Conservation (phyloP, 2,329 filamentous ascomycete species). For the Epichloe coenophiala region DNA sequence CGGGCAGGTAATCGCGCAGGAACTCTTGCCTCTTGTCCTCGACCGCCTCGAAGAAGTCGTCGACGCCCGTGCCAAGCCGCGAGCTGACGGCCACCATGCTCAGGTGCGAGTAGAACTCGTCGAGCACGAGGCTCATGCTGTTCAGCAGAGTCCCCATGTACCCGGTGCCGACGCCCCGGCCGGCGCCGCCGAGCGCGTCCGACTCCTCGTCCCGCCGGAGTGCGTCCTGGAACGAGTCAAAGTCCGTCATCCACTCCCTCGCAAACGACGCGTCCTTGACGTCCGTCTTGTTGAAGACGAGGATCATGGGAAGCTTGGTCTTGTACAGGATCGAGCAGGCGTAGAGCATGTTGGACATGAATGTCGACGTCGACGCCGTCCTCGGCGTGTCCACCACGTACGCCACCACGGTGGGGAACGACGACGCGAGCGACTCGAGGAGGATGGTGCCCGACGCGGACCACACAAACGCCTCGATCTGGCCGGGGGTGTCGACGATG, state of each 20-base stretch:
- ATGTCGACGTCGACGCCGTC: conserved; percentile 84
- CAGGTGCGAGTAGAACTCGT: conserved; percentile 93
- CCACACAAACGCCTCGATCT: conserved; percentile 99
- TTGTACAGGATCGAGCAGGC: conserved; percentile 98
- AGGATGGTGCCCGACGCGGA: conserved; percentile 89
- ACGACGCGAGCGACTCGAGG: conserved; percentile 80
- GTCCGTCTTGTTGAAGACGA: conserved; percentile 99
- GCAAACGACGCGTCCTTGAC: conserved; percentile 83
- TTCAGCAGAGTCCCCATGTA: conserved; percentile 96
- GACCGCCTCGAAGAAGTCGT: conserved; percentile 88
- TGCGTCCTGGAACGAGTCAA: conserved; percentile 86
- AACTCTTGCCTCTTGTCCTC: conserved; percentile 81
- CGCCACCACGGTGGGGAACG: conserved; percentile 91
- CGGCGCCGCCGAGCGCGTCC: conserved; percentile 63
- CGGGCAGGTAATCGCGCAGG: conserved; percentile 77
- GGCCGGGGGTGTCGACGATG: conserved; percentile 86
- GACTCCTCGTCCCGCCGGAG: conserved; percentile 66
- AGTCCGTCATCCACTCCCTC: conserved; percentile 99
- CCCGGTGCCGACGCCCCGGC: conserved; percentile 61
- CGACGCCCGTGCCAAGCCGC: conserved; percentile 81
- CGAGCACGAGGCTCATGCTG: conserved; percentile 94
- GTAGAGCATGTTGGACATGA: conserved; percentile 99
- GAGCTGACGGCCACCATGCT: conserved; percentile 88
- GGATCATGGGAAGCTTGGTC: conserved; percentile 94
- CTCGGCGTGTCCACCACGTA: conserved; percentile 96